These are phyloP conservation scores for Linnemannia zychae DNA, from an alignment of 192 early-diverging fungal species.

Conservation along the genomic window DNA sequence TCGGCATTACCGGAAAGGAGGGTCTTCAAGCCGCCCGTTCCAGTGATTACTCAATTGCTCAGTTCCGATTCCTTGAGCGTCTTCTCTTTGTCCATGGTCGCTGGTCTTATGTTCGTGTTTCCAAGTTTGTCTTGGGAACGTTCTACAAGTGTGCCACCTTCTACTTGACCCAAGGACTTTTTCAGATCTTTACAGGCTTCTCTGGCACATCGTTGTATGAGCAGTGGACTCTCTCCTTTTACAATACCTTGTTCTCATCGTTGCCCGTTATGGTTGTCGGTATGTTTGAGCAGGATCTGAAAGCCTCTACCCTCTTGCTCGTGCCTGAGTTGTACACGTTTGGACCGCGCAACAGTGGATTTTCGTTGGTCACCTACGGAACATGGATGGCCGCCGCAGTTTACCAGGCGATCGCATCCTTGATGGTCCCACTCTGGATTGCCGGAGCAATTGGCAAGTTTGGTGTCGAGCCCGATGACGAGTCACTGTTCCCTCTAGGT, in stretches of 20 bases:
- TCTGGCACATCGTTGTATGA: constrained; percentile 82
- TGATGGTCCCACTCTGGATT: constrained; percentile 66
- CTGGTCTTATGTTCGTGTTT: constrained; percentile 89
- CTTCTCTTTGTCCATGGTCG: constrained; percentile 90
- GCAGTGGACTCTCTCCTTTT: constrained; percentile 83
- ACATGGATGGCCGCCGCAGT: constrained; percentile 69
- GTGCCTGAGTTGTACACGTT: constrained; percentile 82
- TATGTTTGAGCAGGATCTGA: constrained; percentile 88
- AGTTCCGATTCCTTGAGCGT: constrained; percentile 87
- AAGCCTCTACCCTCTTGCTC: constrained; percentile 69
- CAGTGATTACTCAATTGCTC: constrained; percentile 91
- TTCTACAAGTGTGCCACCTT: constrained; percentile 92
- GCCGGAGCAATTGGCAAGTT: constrained; percentile 57
- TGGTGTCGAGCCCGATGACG: constrained; percentile 59
- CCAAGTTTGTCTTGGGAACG: constrained; percentile 85
- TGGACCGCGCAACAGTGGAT: constrained; percentile 68
- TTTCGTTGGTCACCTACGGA: constrained; percentile 66
- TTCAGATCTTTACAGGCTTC: constrained; percentile 83
- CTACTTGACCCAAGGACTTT: constrained; percentile 80
- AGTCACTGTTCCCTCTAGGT: constrained; percentile 69
- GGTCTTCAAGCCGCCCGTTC: constrained; percentile 89
- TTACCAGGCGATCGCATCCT: constrained; percentile 64
- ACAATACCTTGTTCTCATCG: constrained; percentile 87
- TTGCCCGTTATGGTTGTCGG: constrained; percentile 85
- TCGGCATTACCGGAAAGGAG: constrained; percentile 92